Percentiles rank a stretch among this genome's conserved stretches.
Evolutionary conservation across 306 rosid genomes (phyloP).

Genomic region (Prunus davidiana): DNA sequence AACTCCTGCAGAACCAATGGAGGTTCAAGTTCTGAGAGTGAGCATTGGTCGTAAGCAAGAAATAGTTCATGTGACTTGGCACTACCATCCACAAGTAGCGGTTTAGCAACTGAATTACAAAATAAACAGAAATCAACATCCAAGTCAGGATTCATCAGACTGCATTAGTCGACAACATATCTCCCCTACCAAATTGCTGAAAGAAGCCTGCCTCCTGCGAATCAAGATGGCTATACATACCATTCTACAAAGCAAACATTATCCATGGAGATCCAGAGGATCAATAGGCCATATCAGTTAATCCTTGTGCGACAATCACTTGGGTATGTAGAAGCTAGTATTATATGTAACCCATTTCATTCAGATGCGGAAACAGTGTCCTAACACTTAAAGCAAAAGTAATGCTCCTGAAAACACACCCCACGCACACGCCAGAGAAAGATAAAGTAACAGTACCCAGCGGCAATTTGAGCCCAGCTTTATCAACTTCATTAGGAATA

Average conservation of each 20-base stretch:
- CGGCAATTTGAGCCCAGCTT: slow-evolving; percentile 72
- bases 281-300: not conserved
- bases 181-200: not conserved
- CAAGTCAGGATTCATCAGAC: not conserved
- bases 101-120: slow-evolving; percentile 64
- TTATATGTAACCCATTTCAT: not conserved
- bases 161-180: not conserved
- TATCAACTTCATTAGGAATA: slow-evolving; percentile 65
- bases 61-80: slow-evolving; percentile 80
- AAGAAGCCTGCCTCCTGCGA: not conserved
- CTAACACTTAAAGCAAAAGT: slow-evolving; percentile 4
- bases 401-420: slow-evolving; percentile 16
- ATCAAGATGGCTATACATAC: not conserved
- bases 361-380: slow-evolving; percentile 1
- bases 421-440: not conserved
- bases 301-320: not conserved
- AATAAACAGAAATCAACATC: not conserved
- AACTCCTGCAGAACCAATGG: slow-evolving; percentile 92
- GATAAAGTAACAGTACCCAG: slow-evolving; percentile 45
- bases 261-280: slow-evolving; percentile 1
- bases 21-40: slow-evolving; percentile 85
- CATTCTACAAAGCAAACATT: not conserved
- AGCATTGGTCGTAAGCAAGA: slow-evolving; percentile 71
- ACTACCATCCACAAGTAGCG: slow-evolving; percentile 86
- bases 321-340: not conserved